Base-by-base conservation (phyloP, 2,329 filamentous ascomycete genomes). In the Exophiala phaeomuriformis region DNA sequence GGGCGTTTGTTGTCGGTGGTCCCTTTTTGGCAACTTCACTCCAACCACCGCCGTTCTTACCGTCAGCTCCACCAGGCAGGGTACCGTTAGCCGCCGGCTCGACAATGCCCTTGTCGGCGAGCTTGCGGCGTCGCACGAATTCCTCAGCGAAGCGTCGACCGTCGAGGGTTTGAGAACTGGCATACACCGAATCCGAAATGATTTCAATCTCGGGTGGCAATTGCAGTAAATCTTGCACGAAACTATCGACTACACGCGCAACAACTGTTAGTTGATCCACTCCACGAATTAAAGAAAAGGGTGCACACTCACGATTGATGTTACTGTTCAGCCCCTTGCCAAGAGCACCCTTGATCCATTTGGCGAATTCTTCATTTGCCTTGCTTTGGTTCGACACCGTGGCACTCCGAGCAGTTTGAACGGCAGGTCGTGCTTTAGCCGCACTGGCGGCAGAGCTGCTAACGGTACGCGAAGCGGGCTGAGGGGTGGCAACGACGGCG, bases 1-100 rank as follows among this genome's bases (percentile, higher is more conserved):
- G 77, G 57, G 75, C 76, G 46, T 68, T 67, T 52, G 75, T 73
- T 46, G 64, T 66, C 47, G 72, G 75, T 28, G 72, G 75, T 28
- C 86, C 86, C 77, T 96, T 96, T 83, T 97, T 97, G 1, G 93
- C 93, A 49, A 98, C 93, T 72, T 97, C 93, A 63, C 80, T 95
- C 93, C 93, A 98, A 19, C 91, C 91, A 51, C 87, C 84, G 29
- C 72, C 75, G 61, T 72, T 75, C 60, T 74, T 72, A 28, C 65
- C 70, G 46, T 75, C 74, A 3, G 65, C 70, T 57, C 64, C 69
- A 52, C 64, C 66, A 46, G 65, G 66, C 64, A 69, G 49, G 65
- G 77, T 66, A 58, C 65, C 72, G 33, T 75, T 77, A 2, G 81
- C 78, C 51, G 72, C 77, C 10, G 82, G 77, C 51, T 86, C 85